Evolutionary conservation across 192 early-diverging fungal genomes (phyloP).

Genomic region (Cladochytrium replicatum): DNA sequence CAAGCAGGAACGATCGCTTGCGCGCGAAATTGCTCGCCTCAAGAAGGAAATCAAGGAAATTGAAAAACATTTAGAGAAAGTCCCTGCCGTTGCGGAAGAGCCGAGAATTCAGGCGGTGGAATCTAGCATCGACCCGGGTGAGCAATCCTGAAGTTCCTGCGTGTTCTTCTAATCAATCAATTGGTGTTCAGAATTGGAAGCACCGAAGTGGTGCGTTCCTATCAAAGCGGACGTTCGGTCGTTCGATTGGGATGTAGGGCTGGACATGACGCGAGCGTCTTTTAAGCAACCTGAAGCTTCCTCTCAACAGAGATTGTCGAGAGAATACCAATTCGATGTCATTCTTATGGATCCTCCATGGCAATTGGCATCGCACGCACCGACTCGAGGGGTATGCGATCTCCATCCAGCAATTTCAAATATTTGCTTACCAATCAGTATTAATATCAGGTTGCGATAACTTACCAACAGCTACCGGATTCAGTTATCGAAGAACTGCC

Average conservation of each 20-base stretch:
- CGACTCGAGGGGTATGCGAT: slow-evolving; percentile 70
- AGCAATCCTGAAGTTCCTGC: too few species aligned
- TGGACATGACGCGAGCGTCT: neutral
- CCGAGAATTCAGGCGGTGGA: too few species aligned
- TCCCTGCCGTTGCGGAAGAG: too few species aligned
- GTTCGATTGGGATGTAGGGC: slow-evolving; percentile 79
- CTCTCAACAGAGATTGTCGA: slow-evolving; percentile 48
- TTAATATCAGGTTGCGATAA: slow-evolving; percentile 63
- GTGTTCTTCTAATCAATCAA: too few species aligned
- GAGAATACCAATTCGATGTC: slow-evolving; percentile 82
- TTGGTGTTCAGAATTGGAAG: too few species aligned
- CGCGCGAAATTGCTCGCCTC: too few species aligned
- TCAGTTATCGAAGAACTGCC: slow-evolving; percentile 86
- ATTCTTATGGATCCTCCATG: slow-evolving; percentile 95
- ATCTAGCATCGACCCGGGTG: too few species aligned
- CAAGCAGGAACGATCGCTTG: too few species aligned
- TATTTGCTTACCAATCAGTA: neutral
- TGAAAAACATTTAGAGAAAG: too few species aligned
- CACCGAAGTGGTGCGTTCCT: slow-evolving; percentile 83
- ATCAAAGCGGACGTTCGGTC: slow-evolving; percentile 92
- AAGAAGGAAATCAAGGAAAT: too few species aligned
- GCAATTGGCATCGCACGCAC: slow-evolving; percentile 89
- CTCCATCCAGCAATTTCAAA: neutral
- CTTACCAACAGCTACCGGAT: slow-evolving; percentile 92
- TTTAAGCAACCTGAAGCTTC: neutral